Evolutionary conservation across 768 basidiomycete species (phyloP).

Genomic region (Russula brevipes): DNA sequence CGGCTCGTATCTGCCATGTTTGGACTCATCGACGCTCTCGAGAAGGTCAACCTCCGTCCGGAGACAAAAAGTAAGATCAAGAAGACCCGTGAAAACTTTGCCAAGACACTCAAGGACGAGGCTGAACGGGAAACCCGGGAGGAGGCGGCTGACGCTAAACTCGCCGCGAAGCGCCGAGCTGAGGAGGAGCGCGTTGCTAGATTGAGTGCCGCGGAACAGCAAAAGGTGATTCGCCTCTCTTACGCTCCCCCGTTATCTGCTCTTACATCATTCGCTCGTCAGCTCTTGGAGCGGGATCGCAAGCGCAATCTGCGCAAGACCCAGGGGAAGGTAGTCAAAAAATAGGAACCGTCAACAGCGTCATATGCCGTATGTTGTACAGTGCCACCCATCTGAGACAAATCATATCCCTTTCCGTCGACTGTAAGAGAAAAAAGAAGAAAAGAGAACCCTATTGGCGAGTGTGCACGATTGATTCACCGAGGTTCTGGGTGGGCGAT

Average conservation of each 20-base stretch:
- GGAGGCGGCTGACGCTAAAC: conserved; percentile 65
- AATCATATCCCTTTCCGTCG: not conserved
- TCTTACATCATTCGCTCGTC: not conserved
- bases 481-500: not conserved
- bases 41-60: conserved; percentile 53
- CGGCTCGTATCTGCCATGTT: conserved; percentile 66
- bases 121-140: conserved; percentile 62
- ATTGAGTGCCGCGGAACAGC: conserved; percentile 74
- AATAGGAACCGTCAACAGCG: conserved; percentile 30
- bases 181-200: conserved; percentile 70
- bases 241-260: not conserved
- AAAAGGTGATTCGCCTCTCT: conserved; percentile 50
- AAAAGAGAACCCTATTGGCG: not conserved
- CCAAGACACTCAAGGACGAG: conserved; percentile 64
- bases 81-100: conserved; percentile 67
- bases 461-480: not conserved
- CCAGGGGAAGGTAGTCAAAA: conserved; percentile 58
- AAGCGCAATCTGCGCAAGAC: conserved; percentile 66
- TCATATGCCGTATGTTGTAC: not conserved
- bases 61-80: conserved; percentile 78
- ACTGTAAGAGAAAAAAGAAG: not conserved
- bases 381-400: conserved; percentile 1
- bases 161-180: conserved; percentile 63
- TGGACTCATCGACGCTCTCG: conserved; percentile 66
- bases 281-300: conserved; percentile 72